Conservation (phyloP, 1,284 basidiomycete genomes). For the Cutaneotrichosporon mucoides region DNA sequence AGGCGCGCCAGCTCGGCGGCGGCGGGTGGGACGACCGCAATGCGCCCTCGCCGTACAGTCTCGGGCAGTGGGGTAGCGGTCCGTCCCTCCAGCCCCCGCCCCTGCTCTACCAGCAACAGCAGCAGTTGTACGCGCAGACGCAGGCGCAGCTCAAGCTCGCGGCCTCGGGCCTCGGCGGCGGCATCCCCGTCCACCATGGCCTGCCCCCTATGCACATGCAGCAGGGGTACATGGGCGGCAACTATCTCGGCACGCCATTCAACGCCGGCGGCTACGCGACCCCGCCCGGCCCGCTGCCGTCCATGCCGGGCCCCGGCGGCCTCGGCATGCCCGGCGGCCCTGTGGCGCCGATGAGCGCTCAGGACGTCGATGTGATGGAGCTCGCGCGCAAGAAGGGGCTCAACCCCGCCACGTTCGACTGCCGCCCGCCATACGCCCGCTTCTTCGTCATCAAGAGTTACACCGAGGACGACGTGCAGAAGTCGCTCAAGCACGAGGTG, state of each 20-base stretch:
- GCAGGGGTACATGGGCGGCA: slow-evolving; percentile 11
- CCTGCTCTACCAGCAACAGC: slow-evolving; percentile 24
- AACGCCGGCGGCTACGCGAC: slow-evolving; percentile 15
- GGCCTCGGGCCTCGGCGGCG: slow-evolving; percentile 12
- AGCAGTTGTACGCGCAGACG: slow-evolving; percentile 15
- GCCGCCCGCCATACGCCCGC: slow-evolving; percentile 69
- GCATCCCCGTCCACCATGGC: slow-evolving; percentile 9
- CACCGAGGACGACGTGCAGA: slow-evolving; percentile 96
- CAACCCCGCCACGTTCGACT: slow-evolving; percentile 81
- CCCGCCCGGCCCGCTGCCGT: slow-evolving; percentile 1
- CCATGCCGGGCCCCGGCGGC: background rate
- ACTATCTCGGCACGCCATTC: slow-evolving; percentile 20
- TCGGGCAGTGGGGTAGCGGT: slow-evolving; percentile 6
- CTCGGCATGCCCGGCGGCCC: slow-evolving; percentile 1
- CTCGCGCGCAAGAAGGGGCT: slow-evolving; percentile 83
- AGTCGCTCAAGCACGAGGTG: slow-evolving; percentile 91
- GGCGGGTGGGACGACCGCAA: slow-evolving; percentile 15
- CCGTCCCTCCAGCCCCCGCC: slow-evolving; percentile 14
- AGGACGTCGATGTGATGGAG: slow-evolving; percentile 69
- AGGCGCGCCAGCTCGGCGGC: slow-evolving; percentile 6
- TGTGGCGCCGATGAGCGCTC: slow-evolving; percentile 14
- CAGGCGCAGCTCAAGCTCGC: slow-evolving; percentile 19
- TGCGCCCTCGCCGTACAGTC: slow-evolving; percentile 3
- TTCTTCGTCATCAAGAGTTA: slow-evolving; percentile 98
- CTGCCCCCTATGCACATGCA: slow-evolving; percentile 9